phyloP scores from a whole-genome alignment of 2,329 filamentous ascomycete species.

The Graphilbum sp. region DNA sequence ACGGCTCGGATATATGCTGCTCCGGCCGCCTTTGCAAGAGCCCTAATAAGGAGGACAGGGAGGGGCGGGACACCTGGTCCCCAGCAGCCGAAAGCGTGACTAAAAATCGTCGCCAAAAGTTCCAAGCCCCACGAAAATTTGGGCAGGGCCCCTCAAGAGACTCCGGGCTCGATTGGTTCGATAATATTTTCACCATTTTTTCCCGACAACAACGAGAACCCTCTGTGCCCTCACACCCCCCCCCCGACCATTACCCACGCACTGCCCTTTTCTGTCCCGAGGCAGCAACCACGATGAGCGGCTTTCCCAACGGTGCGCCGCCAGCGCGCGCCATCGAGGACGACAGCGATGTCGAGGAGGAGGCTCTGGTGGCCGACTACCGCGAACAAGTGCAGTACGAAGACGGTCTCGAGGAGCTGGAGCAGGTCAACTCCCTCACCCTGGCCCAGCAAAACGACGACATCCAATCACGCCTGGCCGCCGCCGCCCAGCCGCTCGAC shows the following conservation, averaged over 20 bases:
- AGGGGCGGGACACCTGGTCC: too few species aligned
- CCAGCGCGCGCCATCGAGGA: constrained; percentile 48
- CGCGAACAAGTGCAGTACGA: constrained; percentile 91
- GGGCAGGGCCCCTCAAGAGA: not conserved
- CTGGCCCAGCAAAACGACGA: constrained; percentile 69
- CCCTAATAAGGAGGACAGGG: not conserved
- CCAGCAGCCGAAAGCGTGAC: too few species aligned
- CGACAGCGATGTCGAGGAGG: constrained; percentile 91
- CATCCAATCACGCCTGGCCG: constrained; percentile 79
- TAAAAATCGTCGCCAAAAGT: too few species aligned
- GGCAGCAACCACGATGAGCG: constrained; percentile 33
- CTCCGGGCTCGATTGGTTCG: not conserved
- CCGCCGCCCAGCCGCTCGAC: constrained; percentile 86
- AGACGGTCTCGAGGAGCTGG: constrained; percentile 68
- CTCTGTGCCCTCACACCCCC: too few species aligned
- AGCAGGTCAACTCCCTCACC: constrained; percentile 52
- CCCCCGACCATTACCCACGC: too few species aligned
- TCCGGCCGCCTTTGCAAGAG: not conserved
- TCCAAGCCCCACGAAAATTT: constrained; percentile 7
- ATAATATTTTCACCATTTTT: not conserved
- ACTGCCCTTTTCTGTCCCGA: too few species aligned
- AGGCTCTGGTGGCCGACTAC: constrained; percentile 90
- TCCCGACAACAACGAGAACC: not conserved
- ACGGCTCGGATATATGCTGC: not conserved
- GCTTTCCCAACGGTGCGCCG: constrained; percentile 43